Conservation (phyloP, 2,329 filamentous ascomycete species). For the Apiospora sp. region DNA sequence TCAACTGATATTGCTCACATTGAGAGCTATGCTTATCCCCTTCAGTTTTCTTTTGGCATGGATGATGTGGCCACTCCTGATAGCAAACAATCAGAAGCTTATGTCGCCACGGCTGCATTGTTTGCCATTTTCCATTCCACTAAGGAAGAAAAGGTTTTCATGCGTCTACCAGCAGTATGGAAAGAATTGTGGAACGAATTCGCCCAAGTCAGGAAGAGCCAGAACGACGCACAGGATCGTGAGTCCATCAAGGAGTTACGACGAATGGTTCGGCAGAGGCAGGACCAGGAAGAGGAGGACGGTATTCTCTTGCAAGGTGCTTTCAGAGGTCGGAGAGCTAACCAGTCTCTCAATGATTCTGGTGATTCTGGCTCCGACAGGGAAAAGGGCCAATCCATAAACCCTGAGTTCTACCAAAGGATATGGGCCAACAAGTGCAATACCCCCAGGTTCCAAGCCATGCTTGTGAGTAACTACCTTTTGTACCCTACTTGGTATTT, state of each 20-base stretch:
- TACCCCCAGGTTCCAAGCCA: conserved; percentile 73
- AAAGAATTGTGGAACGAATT: conserved; percentile 88
- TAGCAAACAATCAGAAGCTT: conserved; percentile 84
- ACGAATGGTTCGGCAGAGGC: conserved; percentile 71
- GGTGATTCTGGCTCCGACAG: conserved; percentile 57
- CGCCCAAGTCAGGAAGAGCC: conserved; percentile 71
- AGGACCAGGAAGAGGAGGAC: conserved; percentile 74
- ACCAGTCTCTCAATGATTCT: conserved; percentile 56
- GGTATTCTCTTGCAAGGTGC: conserved; percentile 80
- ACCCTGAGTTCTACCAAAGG: conserved; percentile 59
- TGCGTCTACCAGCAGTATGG: conserved; percentile 82
- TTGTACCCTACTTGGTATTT: neutral
- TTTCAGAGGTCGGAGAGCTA: conserved; percentile 68
- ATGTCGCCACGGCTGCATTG: conserved; percentile 80
- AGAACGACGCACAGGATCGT: conserved; percentile 76
- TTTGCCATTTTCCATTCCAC: conserved; percentile 80
- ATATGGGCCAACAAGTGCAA: conserved; percentile 67
- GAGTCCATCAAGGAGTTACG: conserved; percentile 72
- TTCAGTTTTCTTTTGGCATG: conserved; percentile 76
- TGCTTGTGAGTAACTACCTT: conserved; percentile 66
- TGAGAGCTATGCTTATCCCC: conserved; percentile 55
- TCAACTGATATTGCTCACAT: conserved; percentile 49
- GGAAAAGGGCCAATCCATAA: conserved; percentile 46
- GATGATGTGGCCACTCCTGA: conserved; percentile 76
- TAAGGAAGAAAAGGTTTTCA: conserved; percentile 85